Evolutionary conservation across 2,329 filamentous ascomycete genomes (phyloP), one percentile per base, ranked within the genome.

Genomic region (Venturia oleaginea): DNA sequence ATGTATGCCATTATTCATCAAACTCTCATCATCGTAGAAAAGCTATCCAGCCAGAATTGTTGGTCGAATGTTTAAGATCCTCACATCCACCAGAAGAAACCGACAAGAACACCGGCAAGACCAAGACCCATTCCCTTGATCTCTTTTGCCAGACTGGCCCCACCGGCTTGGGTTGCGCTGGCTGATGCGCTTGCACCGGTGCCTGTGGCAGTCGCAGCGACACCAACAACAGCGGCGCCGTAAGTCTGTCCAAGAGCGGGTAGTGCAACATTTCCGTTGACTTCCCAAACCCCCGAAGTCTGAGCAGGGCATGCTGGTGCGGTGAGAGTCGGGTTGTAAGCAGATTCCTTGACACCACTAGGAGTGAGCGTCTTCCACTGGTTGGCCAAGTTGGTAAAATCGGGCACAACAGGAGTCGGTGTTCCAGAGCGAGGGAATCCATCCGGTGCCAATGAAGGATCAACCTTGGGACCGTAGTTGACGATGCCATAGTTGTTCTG

Each of bases 401-500:
- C 91, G 0, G 91, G 90, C 6, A 78, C 77, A 34, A 91, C 79
- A 0, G 91, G 89, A 0, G 82, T 89, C 0, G 91, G 91, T 0
- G 84, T 90, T 63, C 91, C 91, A 60, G 83, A 83, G 68, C 89
- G 84, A 0, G 84, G 83, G 75, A 82, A 92, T 40, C 90, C 88
- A 69, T 85, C 90, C 17, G 82, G 79, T n/a, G 82, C 83, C 1
- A 80, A 71, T 0, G 80, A 75, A 27, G 81, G 76, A 42, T 80
- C 80, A 13, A 80, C 81, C n/a, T 79, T 75, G 3, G 83, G 77
- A 0, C 88, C 90, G 72, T 96, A 96, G 24, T 82, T 86, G 69
- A 95, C 83, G 42, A 96, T 80, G 46, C 91, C 91, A 74, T 95
- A 96, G 71, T 90, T 76, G 75, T 96, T 95, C 61, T 83, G 79